Evolutionary conservation across 805 yeast genomes (phyloP).

Genomic region (Candida patagonica): DNA sequence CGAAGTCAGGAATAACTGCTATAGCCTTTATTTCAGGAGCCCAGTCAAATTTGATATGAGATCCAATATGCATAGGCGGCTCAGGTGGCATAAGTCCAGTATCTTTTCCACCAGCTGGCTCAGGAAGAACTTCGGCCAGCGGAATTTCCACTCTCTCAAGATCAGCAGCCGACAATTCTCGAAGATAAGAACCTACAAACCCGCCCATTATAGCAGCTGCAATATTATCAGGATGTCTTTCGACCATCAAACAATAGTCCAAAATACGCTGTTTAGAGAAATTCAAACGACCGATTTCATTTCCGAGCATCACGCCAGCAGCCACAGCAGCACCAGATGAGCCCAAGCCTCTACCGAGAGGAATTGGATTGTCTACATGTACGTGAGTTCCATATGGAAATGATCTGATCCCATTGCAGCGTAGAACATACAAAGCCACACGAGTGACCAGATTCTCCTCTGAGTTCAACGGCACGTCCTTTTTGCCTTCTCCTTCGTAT

Average conservation of each 20-base stretch:
- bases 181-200: constrained; percentile 88
- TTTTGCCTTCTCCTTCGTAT: constrained; percentile 75
- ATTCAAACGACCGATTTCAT: constrained; percentile 66
- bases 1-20: constrained; percentile 88
- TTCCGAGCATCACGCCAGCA: constrained; percentile 88
- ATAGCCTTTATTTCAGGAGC: constrained; percentile 73
- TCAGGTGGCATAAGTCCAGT: constrained; percentile 63
- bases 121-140: constrained; percentile 73
- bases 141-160: constrained; percentile 73
- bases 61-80: constrained; percentile 85
- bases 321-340: constrained; percentile 98
- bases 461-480: constrained; percentile 65
- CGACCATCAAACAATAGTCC: constrained; percentile 94
- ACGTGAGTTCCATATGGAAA: constrained; percentile 82
- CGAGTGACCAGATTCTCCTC: constrained; percentile 82
- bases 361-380: constrained; percentile 82
- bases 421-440: constrained; percentile 83
- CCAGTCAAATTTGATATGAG: constrained; percentile 81
- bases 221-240: constrained; percentile 96
- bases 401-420: constrained; percentile 64
- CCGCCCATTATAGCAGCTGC: constrained; percentile 99
- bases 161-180: constrained; percentile 68
- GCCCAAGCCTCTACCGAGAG: constrained; percentile 93
- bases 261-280: constrained; percentile 73
- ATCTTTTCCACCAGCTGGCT: constrained; percentile 60